Percentiles rank a stretch among this genome's conserved stretches.
These are phyloP conservation scores for Fusarium sp. DNA, from an alignment of 2,329 filamentous ascomycete genomes.

Conservation along the genomic window DNA sequence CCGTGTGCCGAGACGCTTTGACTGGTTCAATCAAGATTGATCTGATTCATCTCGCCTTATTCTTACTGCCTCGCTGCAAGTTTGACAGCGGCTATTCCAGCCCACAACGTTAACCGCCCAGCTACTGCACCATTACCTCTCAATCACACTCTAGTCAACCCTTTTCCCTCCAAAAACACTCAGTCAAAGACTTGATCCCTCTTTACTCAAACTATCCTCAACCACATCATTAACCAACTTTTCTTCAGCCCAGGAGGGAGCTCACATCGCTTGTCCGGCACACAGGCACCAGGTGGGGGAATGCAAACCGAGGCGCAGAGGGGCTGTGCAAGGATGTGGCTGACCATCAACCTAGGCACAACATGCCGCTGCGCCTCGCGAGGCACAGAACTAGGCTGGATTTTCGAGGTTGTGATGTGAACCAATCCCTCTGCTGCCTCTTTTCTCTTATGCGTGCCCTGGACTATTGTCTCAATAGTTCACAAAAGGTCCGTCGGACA, in stretches of 20 bases:
- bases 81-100: slow-evolving; percentile 1
- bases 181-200: neutral
- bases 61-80: neutral
- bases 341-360: slow-evolving; percentile 14
- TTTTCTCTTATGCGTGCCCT: neutral
- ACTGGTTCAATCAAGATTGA: neutral
- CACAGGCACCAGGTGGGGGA: slow-evolving; percentile 8
- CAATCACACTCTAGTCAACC: neutral
- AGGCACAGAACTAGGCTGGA: slow-evolving; percentile 18
- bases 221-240: neutral
- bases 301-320: slow-evolving; percentile 24
- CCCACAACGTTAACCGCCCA: neutral
- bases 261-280: neutral
- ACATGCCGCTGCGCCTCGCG: slow-evolving; percentile 16
- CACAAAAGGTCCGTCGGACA: neutral
- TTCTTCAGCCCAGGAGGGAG: neutral
- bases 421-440: neutral
- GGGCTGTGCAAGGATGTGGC: slow-evolving; percentile 29
- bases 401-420: neutral
- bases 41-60: neutral
- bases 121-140: neutral
- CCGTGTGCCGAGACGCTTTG: slow-evolving; percentile 17
- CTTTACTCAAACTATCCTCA: neutral
- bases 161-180: neutral
- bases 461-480: neutral